Evolutionary conservation across 2,329 filamentous ascomycete genomes (phyloP), one percentile per base, ranked within the genome.

Genomic region (Clonostachys byssicola): DNA sequence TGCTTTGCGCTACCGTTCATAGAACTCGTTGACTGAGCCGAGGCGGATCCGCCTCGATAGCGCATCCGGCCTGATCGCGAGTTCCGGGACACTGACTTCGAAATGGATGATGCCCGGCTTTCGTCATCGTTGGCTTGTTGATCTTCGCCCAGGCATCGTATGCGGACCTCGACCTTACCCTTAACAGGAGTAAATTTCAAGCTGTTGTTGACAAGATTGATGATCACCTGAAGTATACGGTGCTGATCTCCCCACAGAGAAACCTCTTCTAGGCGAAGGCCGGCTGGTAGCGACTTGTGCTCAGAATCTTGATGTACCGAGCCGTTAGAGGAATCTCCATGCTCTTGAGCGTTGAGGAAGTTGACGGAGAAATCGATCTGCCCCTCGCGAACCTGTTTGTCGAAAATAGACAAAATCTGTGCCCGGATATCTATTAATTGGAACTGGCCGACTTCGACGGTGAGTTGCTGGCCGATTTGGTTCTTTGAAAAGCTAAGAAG

Each of bases 401-500:
- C 89, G 58, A 96, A 96, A 45, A 95, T 95, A 7, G 89, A 88
- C 16, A 88, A 65, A 12, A 95, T 77, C 63, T 96, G 92, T 0
- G 88, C 85, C 51, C 85, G 85, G 51, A 96, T 83, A 53, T 96
- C 91, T n/a, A 84, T 83, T 30, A 96, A 62, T 9, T 86, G 77
- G 57, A 96, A 96, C 56, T 95, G 91, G 51, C 82, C 88, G 61
- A 95, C 86, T 56, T 96, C 90, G 1, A 96, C 72, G 39, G 74
- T 85, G 40, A 96, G 72, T 51, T 92, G 84, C 56, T 95, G 88
- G 4, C 90, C 91, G 44, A 95, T 91, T 64, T 96, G 90, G 59
- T 96, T 96, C 67, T 95, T 96, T 60, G 89, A 94, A 67, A 96
- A 96, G 35, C 89, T 95, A 38, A 96, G 70, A 5, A 96, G 74